Evolutionary conservation across 2,329 filamentous ascomycete species (phyloP).

Genomic region (Alternaria postmessia): DNA sequence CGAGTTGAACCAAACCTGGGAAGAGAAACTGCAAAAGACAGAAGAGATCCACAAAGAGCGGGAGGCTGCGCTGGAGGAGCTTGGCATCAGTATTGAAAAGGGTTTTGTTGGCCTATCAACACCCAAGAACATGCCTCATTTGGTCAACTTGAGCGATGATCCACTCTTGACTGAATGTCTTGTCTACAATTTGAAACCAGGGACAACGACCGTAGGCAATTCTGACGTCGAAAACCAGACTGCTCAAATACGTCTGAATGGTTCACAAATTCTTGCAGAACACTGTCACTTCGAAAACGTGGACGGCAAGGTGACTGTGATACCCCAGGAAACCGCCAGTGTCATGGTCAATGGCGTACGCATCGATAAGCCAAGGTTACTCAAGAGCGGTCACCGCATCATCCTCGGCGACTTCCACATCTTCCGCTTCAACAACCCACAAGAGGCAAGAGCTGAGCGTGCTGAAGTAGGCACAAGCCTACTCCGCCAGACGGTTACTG

Average conservation of each 20-base stretch:
- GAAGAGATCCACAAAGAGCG: conserved; percentile 98
- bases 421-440: conserved; percentile 96
- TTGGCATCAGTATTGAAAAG: conserved; percentile 99
- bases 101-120: conserved; percentile 94
- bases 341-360: conserved; percentile 98
- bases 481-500: conserved; percentile 79
- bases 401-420: conserved; percentile 99
- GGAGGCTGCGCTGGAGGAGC: conserved; percentile 91
- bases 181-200: conserved; percentile 97
- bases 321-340: conserved; percentile 88
- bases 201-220: conserved; percentile 92
- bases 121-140: conserved; percentile 98
- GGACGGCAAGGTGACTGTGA: conserved; percentile 90
- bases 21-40: conserved; percentile 92
- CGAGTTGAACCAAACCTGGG: conserved; percentile 98
- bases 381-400: conserved; percentile 92
- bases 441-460: conserved; percentile 91
- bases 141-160: conserved; percentile 87
- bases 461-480: conserved; percentile 80
- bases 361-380: conserved; percentile 81
- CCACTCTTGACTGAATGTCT: conserved; percentile 93
- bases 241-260: conserved; percentile 91
- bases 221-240: conserved; percentile 79
- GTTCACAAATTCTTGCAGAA: conserved; percentile 88
- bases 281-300: conserved; percentile 95